phyloP scores from a whole-genome alignment of 306 rosid genomes.

The Lablab purpureus region DNA sequence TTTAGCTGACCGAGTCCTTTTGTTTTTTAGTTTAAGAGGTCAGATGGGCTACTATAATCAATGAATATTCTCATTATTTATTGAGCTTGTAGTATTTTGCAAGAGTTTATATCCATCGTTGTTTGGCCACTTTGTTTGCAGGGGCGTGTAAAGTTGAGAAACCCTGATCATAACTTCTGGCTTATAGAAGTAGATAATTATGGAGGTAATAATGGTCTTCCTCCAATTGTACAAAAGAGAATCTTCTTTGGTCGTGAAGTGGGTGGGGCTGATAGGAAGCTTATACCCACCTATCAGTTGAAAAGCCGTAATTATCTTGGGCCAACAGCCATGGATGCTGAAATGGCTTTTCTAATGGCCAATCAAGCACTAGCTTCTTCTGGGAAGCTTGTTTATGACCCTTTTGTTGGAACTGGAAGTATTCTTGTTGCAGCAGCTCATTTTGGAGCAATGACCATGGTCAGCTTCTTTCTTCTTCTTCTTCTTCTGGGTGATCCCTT shows the following conservation, averaged over 20 bases:
- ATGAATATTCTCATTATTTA: conserved; percentile 31
- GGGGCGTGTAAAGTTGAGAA: conserved; percentile 87
- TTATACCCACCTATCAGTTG: conserved; percentile 90
- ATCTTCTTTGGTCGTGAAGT: conserved; percentile 93
- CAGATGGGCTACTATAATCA: conserved; percentile 14
- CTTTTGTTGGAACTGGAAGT: conserved; percentile 98
- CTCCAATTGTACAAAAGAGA: conserved; percentile 73
- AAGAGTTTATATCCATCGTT: conserved; percentile 17
- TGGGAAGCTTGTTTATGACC: conserved; percentile 90
- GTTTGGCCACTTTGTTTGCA: conserved; percentile 46
- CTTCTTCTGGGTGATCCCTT: neutral
- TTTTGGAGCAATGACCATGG: conserved; percentile 98
- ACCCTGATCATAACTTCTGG: conserved; percentile 90
- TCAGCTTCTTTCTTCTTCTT: conserved; percentile 50
- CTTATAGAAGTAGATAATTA: conserved; percentile 83
- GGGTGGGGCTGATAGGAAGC: conserved; percentile 91
- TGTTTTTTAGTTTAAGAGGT: conserved; percentile 3
- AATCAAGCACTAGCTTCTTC: conserved; percentile 84
- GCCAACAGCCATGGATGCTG: conserved; percentile 99
- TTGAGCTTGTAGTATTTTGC: neutral
- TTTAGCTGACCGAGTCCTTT: conserved; percentile 27
- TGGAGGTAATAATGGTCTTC: conserved; percentile 88
- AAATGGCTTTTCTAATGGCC: conserved; percentile 96
- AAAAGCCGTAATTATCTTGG: conserved; percentile 96
- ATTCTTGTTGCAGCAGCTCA: conserved; percentile 93